Percentiles rank a stretch among this genome's conserved stretches.
Conservation (phyloP, 2,329 filamentous ascomycete genomes). For the Alternaria tenuissima region DNA sequence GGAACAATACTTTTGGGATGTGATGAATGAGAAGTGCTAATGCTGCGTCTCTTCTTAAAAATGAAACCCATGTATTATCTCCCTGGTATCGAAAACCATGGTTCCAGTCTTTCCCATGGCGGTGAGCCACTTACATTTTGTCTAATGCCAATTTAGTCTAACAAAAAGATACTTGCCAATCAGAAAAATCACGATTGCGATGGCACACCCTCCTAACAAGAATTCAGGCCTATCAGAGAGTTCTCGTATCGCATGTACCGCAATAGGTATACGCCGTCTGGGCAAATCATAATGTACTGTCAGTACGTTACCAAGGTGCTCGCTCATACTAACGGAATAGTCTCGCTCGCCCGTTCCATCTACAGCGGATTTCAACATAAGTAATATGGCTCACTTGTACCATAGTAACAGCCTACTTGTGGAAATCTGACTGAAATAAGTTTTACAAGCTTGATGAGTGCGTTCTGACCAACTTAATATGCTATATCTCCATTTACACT, state of each 20-base stretch:
- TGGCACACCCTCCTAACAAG: no score
- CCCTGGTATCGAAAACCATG: background rate
- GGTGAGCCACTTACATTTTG: background rate
- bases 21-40: background rate
- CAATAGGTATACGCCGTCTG: no score
- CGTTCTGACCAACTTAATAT: background rate
- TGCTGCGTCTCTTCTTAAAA: background rate
- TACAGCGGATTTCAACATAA: background rate
- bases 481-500: no score
- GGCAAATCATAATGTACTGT: no score
- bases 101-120: background rate
- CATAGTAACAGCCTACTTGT: background rate
- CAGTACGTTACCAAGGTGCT: no score
- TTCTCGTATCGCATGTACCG: no score
- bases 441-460: background rate
- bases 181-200: no score
- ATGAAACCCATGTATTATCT: background rate
- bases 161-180: background rate
- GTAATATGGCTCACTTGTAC: background rate
- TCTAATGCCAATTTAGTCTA: background rate
- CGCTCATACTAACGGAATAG: no score
- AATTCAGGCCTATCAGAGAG: no score
- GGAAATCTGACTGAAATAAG: background rate
- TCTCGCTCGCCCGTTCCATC: background rate
- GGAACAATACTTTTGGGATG: background rate